Evolutionary conservation across 768 basidiomycete species (phyloP).

Genomic region (Rhodotorula paludigena): DNA sequence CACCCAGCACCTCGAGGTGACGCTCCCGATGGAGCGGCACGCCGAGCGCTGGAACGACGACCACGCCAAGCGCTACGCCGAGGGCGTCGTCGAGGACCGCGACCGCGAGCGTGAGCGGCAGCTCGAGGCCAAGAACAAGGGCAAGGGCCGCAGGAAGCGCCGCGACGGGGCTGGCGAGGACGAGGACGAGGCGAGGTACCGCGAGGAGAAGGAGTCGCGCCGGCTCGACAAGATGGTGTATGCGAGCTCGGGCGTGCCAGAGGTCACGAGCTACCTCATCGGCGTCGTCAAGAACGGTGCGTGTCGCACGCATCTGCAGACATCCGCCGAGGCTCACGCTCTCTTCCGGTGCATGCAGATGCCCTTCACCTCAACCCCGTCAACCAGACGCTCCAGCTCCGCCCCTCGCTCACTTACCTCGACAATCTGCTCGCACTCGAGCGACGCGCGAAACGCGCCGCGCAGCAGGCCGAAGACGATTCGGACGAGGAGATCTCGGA

Average conservation of each 20-base stretch:
- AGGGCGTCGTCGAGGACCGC: slow-evolving; percentile 30
- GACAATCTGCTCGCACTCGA: slow-evolving; percentile 42
- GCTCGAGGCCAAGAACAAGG: slow-evolving; percentile 26
- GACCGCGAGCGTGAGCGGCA: slow-evolving; percentile 25
- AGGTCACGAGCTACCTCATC: slow-evolving; percentile 44
- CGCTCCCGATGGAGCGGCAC: slow-evolving; percentile 39
- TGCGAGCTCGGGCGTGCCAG: slow-evolving; percentile 42
- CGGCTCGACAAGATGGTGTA: slow-evolving; percentile 40
- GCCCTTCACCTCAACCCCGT: slow-evolving; percentile 45
- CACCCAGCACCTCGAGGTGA: slow-evolving; percentile 42
- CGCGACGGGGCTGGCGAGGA: slow-evolving; percentile 6
- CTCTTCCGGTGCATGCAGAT: slow-evolving; percentile 25
- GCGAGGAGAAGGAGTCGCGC: slow-evolving; percentile 24
- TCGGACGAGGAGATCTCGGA: slow-evolving; percentile 40
- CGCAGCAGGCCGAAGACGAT: slow-evolving; percentile 27
- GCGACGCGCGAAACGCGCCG: slow-evolving; percentile 30
- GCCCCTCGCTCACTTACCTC: slow-evolving; percentile 45
- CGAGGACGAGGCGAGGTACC: slow-evolving; percentile 16
- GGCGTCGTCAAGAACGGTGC: slow-evolving; percentile 44
- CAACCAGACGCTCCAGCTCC: slow-evolving; percentile 44
- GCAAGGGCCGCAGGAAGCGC: slow-evolving; percentile 31
- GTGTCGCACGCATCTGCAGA: background rate
- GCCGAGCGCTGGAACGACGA: slow-evolving; percentile 40
- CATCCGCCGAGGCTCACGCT: background rate
- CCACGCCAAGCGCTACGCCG: slow-evolving; percentile 34